Base-by-base conservation (phyloP, 768 basidiomycete species). In the Termitomyces bulborhizus region DNA sequence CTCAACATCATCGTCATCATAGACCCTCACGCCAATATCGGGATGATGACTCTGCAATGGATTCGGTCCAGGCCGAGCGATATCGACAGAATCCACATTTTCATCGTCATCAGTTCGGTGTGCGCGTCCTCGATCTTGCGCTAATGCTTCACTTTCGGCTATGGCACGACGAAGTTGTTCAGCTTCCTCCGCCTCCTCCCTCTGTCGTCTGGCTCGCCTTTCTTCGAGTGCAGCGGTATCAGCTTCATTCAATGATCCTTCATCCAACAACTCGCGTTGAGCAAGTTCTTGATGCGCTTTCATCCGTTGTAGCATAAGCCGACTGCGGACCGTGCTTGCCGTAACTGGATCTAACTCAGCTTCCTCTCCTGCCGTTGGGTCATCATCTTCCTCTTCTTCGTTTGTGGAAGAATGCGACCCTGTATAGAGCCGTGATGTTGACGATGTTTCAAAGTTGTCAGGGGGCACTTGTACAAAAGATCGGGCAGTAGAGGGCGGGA, bases 1-100 rank as follows among this genome's bases (percentile, higher is more conserved):
- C 62, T 90, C 86, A 24, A 81, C 83, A 62, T 96, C 93, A 49
- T 94, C 93, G 59, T 95, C 93, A 58, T 94, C 93, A 60, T 90
- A 85, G 39, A 85, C 80, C 45, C 83, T 71, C 49, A 76, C 57
- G 29, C 61, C 58, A 36, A 56, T 46, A 57, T 58, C 42, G 37
- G 41, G 50, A 13, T 55, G 40, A 27, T 34, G 29, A 51, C 54
- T 29, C 16, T 24, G 51, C 11, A 47, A 55, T 34, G 51, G 36
- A 34, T 41, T 26, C 27, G 53, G 16, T 21, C 15, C 46, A 37
- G 51, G 39, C 31, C 45, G 36, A 37, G 55, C 39, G 43, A 46
- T 64, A 32, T 67, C 66, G 55, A 62, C 55, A 18, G 29, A 51
- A n/a, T 62, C 24, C 37, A 18, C 27, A 37, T 37, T 63, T 27